These are phyloP conservation scores for Cinnamomum micranthum DNA, from an alignment of 164 flowering plant species.

Conservation along the genomic window DNA sequence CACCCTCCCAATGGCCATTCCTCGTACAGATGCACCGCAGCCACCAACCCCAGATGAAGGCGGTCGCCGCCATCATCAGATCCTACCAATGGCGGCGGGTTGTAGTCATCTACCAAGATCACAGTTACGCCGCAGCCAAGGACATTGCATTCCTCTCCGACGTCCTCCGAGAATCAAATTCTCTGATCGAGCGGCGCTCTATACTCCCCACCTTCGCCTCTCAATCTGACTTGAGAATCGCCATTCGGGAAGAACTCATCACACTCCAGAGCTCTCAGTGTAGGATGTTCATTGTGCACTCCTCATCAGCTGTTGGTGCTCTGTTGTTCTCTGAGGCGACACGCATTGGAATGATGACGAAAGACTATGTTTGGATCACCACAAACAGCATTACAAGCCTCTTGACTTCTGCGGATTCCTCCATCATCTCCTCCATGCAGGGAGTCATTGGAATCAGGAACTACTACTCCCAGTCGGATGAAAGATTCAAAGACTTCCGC, in stretches of 20 bases:
- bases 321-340: conserved; percentile 8
- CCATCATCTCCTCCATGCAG: conserved; percentile 20
- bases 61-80: conserved; percentile 32
- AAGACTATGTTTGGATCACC: conserved; percentile 40
- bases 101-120: conserved; percentile 32
- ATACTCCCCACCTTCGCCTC: conserved; percentile 1
- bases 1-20: conserved; percentile 11
- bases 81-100: conserved; percentile 26
- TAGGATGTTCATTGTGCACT: conserved; percentile 13
- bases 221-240: background rate
- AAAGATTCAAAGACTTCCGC: conserved; percentile 1
- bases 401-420: conserved; percentile 11
- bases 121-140: conserved; percentile 8
- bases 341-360: conserved; percentile 19
- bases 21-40: conserved; percentile 41
- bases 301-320: background rate
- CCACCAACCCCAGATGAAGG: conserved; percentile 21
- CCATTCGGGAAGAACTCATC: background rate
- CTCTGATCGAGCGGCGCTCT: conserved; percentile 1
- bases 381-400: conserved; percentile 22
- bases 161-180: conserved; percentile 2
- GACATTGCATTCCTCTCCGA: conserved; percentile 3
- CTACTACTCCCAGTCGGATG: background rate
- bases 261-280: conserved; percentile 1
- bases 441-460: conserved; percentile 22